phyloP scores from a whole-genome alignment of 352 stramenopile species.

The Phytophthora colocasiae region DNA sequence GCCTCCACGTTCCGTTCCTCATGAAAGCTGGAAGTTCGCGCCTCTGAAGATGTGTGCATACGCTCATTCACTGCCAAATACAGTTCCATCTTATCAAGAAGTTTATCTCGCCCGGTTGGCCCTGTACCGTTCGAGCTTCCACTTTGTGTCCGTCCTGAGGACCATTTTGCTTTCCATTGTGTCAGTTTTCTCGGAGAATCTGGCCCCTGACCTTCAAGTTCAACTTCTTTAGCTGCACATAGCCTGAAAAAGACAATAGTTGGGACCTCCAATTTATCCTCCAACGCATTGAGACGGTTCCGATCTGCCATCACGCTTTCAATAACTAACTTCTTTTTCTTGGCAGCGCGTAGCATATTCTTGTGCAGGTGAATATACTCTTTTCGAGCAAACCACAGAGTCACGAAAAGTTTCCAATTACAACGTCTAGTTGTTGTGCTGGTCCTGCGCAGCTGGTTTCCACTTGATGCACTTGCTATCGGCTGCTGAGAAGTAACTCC shows the following conservation, averaged over 20 bases:
- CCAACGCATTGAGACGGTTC: conserved; percentile 59
- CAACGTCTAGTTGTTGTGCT: conserved; percentile 26
- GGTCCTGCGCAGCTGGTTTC: conserved; percentile 6
- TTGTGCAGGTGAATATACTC: conserved; percentile 85
- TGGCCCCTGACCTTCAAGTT: conserved; percentile 68
- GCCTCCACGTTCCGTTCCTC: conserved; percentile 55
- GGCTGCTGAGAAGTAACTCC: conserved; percentile 10
- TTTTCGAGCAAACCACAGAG: conserved; percentile 64
- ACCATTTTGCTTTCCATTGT: conserved; percentile 77
- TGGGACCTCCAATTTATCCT: conserved; percentile 76
- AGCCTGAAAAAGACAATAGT: conserved; percentile 86
- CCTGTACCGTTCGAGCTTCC: conserved; percentile 8
- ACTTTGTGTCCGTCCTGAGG: conserved; percentile 40
- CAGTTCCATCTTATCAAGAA: conserved; percentile 56
- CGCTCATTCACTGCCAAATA: conserved; percentile 67
- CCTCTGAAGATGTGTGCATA: conserved; percentile 63
- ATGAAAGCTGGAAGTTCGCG: conserved; percentile 50
- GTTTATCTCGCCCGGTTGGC: conserved; percentile 16
- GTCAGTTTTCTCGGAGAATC: conserved; percentile 75
- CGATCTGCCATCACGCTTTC: conserved; percentile 60
- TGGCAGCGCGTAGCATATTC: conserved; percentile 62
- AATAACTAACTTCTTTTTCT: conserved; percentile 66
- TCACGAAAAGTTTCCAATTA: conserved; percentile 72
- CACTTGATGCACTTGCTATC: not conserved
- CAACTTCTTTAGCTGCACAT: conserved; percentile 69